Conservation (phyloP, 257 asterid species). For the Capsicum pubescens region DNA sequence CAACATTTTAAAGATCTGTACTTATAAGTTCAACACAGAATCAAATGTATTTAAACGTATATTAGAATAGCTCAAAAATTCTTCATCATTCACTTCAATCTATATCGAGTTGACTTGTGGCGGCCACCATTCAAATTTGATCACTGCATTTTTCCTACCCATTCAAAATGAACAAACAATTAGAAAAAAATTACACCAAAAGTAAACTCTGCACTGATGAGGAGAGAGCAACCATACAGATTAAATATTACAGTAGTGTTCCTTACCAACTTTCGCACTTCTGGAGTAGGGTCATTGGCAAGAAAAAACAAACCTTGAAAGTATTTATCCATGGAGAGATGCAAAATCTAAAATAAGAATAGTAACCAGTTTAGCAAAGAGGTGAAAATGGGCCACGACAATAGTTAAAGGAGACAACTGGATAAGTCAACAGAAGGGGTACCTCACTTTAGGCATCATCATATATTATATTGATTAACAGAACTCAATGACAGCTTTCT, state of each 20-base stretch:
- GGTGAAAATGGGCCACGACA: slow-evolving; percentile 15
- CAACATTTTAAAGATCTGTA: too few species aligned
- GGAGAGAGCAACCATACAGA: neutral
- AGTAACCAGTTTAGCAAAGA: slow-evolving; percentile 23
- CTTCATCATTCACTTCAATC: too few species aligned
- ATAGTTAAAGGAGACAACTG: slow-evolving; percentile 27
- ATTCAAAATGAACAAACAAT: too few species aligned
- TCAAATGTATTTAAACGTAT: too few species aligned
- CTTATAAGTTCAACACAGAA: too few species aligned
- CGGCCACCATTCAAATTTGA: too few species aligned
- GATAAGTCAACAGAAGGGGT: slow-evolving; percentile 19
- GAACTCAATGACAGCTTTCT: slow-evolving; percentile 88
- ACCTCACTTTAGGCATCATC: slow-evolving; percentile 95
- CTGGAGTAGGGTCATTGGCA: slow-evolving; percentile 80
- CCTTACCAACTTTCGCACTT: slow-evolving; percentile 93
- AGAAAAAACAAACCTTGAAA: slow-evolving; percentile 91
- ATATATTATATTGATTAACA: slow-evolving; percentile 85
- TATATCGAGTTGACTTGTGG: too few species aligned
- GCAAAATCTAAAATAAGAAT: slow-evolving; percentile 57
- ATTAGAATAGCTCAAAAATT: too few species aligned
- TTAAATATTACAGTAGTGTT: neutral
- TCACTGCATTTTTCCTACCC: too few species aligned
- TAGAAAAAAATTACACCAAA: neutral
- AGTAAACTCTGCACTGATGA: neutral
- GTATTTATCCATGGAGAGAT: slow-evolving; percentile 80